Conservation (phyloP, 768 basidiomycete species). For the Mycena metata region DNA sequence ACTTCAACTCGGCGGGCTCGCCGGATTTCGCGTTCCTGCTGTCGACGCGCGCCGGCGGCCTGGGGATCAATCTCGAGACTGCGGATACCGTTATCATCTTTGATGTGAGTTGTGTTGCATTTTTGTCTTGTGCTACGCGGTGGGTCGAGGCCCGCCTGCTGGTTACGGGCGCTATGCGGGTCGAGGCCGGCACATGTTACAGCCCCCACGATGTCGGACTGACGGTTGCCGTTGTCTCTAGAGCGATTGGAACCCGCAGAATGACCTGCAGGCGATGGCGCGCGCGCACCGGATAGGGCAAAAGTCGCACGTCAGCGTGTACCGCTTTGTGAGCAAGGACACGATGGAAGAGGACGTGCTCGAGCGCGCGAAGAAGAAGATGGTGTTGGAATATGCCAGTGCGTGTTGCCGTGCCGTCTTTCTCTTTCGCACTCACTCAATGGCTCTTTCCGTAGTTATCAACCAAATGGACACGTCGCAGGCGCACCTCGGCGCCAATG, state of each 20-base stretch:
- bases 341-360: conserved; percentile 99
- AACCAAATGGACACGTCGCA: conserved; percentile 99
- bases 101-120: conserved; percentile 75
- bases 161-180: background rate
- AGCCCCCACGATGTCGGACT: background rate
- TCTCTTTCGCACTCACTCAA: conserved; percentile 30
- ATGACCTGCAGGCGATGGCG: conserved; percentile 99
- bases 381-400: conserved; percentile 99
- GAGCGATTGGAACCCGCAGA: conserved; percentile 99
- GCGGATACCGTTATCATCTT: conserved; percentile 99
- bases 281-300: conserved; percentile 99
- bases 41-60: conserved; percentile 95
- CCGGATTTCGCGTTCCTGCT: conserved; percentile 97
- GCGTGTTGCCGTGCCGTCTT: conserved; percentile 53
- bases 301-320: conserved; percentile 98
- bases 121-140: background rate
- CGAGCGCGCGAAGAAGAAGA: conserved; percentile 98
- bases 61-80: conserved; percentile 99
- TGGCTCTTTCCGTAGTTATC: conserved; percentile 76
- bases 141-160: no score
- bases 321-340: conserved; percentile 98
- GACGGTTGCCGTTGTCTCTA: conserved; percentile 45
- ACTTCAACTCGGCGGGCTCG: conserved; percentile 94
- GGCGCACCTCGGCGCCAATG: conserved; percentile 91
- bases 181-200: conserved; percentile 1